These are phyloP conservation scores for Curvularia sp. DNA, from an alignment of 2,329 filamentous ascomycete species.

Conservation along the genomic window DNA sequence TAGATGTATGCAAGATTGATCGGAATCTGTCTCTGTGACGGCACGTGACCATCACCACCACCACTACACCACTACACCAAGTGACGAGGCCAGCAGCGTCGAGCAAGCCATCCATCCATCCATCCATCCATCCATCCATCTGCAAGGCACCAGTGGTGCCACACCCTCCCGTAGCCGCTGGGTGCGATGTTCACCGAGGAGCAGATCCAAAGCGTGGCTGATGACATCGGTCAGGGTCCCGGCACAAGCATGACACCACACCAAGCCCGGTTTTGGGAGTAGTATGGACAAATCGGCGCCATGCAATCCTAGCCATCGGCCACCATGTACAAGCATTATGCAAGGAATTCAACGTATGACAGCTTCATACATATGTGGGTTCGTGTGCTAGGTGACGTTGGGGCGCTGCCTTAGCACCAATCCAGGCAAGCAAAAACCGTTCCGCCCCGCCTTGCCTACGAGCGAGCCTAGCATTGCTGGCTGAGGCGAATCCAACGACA, in stretches of 20 bases:
- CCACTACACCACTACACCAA: background rate
- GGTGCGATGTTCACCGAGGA: slow-evolving; percentile 8
- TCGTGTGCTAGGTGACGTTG: background rate
- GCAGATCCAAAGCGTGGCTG: slow-evolving; percentile 10
- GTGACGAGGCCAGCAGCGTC: background rate
- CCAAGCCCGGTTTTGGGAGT: background rate
- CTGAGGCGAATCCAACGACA: background rate
- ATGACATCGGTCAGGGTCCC: slow-evolving; percentile 12
- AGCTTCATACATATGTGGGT: background rate
- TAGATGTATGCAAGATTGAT: background rate
- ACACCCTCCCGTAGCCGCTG: background rate
- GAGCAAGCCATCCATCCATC: too few relatives aligned
- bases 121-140: too few relatives aligned
- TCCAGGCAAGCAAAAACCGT: slow-evolving; percentile 2
- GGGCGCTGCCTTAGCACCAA: background rate
- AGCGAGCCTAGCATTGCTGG: background rate
- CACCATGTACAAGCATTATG: background rate
- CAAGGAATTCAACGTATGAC: background rate
- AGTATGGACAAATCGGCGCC: too few relatives aligned
- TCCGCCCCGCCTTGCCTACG: slow-evolving; percentile 9
- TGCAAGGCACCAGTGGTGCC: slow-evolving; percentile 6
- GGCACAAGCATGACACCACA: background rate
- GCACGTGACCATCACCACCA: background rate
- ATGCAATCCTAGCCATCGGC: background rate
- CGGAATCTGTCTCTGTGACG: background rate